Evolutionary conservation across 768 basidiomycete genomes (phyloP).

Genomic region (Lactifluus subvellereus): DNA sequence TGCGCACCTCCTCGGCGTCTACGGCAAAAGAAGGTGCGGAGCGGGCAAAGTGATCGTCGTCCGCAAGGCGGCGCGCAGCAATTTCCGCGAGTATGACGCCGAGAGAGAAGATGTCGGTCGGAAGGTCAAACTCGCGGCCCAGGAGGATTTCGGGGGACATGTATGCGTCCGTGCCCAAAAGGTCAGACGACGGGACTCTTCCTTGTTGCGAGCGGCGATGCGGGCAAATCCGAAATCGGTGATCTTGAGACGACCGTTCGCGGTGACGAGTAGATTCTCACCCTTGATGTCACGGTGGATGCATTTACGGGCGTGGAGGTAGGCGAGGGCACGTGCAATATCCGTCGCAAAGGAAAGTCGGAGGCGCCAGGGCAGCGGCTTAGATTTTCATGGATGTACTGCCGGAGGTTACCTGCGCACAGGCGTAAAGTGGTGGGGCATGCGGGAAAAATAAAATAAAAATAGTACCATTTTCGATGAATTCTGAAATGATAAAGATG

Average conservation of each 20-base stretch:
- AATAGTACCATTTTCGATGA: conserved; percentile 67
- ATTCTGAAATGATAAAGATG: conserved; percentile 95
- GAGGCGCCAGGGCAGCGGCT: conserved; percentile 88
- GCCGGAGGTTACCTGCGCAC: conserved; percentile 62
- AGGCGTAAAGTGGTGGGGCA: background rate
- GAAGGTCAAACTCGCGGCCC: conserved; percentile 87
- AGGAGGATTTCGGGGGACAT: conserved; percentile 96
- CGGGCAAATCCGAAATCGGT: conserved; percentile 99
- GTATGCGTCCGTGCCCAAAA: conserved; percentile 92
- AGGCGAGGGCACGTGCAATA: conserved; percentile 90
- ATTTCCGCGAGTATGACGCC: conserved; percentile 95
- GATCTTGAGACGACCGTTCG: conserved; percentile 91
- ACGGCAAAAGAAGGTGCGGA: conserved; percentile 73
- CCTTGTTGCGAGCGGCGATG: conserved; percentile 87
- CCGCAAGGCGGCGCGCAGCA: conserved; percentile 75
- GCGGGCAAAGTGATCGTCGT: conserved; percentile 73
- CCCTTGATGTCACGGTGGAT: conserved; percentile 93
- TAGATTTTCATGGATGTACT: conserved; percentile 83
- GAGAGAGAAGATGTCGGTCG: conserved; percentile 92
- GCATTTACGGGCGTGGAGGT: conserved; percentile 90
- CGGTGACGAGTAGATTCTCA: conserved; percentile 92
- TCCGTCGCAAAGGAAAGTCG: conserved; percentile 94
- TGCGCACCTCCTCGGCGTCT: conserved; percentile 65
- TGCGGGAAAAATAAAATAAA: background rate
- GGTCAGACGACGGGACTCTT: conserved; percentile 79